Evolutionary conservation across 257 asterid species (phyloP).

Genomic region (Nicotiana obtusifolia): DNA sequence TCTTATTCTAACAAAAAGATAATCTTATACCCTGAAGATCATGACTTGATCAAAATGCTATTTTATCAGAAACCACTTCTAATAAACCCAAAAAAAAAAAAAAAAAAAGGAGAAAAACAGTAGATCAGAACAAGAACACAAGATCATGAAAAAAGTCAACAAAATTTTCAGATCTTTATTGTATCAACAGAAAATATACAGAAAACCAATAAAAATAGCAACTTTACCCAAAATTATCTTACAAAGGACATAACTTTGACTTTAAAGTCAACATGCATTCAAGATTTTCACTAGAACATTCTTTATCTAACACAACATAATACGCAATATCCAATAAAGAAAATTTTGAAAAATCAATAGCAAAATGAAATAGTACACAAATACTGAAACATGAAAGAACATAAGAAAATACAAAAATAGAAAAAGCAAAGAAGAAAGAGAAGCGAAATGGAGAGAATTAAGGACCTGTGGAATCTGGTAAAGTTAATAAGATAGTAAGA

Average conservation of each 20-base stretch:
- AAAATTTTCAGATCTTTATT: background rate
- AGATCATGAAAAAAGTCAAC: background rate
- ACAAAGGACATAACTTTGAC: background rate
- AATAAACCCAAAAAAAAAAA: background rate
- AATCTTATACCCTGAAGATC: background rate
- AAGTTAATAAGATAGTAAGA: constrained; percentile 41
- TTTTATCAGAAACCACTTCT: background rate
- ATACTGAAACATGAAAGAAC: constrained; percentile 3
- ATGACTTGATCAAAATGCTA: background rate
- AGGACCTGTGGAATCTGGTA: constrained; percentile 74
- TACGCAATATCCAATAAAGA: background rate
- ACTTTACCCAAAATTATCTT: constrained; percentile 20
- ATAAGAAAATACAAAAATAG: constrained; percentile 7
- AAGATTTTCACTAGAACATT: constrained; percentile 8
- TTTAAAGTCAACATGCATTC: constrained; percentile 34
- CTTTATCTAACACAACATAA: background rate
- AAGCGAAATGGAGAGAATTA: constrained; percentile 16
- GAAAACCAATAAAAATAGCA: constrained; percentile 14
- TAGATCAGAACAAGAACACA: background rate
- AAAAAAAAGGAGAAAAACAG: background rate
- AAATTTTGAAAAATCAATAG: background rate
- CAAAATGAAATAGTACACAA: background rate
- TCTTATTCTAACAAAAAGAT: background rate
- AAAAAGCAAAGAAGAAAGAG: constrained; percentile 5
- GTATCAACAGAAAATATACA: background rate